Base-by-base conservation (phyloP, 495 filamentous ascomycete genomes). In the Parathielavia appendiculata region DNA sequence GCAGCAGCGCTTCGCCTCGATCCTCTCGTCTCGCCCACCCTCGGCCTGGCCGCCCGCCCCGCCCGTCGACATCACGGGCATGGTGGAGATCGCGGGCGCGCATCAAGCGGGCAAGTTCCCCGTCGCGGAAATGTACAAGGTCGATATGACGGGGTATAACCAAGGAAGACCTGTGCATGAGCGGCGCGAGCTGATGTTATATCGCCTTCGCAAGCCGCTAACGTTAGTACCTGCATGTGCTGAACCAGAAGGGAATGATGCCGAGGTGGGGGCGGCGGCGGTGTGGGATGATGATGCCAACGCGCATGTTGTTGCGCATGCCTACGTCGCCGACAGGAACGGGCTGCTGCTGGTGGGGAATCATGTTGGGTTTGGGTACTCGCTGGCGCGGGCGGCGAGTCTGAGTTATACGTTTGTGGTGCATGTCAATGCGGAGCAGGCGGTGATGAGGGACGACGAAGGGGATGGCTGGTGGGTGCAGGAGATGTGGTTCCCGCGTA, bases 321-420 rank as follows among this genome's bases (percentile, higher is more conserved):
- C 86, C 49, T 89, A 83, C 69, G 79, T 83, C 2, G 81, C 79
- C 30, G 87, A 90, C 63, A 78, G 83, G 41, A 90, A 90, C 66
- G 86, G 84, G 0, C 68, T 89, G 54, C 74, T 86, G 63, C 73
- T 88, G 69, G 75, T 84, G 36, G 75, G 77, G 4, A 83, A 87
- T 39, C 78, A 86, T 7, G 59, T 86, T 9, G 81, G 81, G 0
- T 78, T 83, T 36, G 80, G 77, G 5, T 66, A 73, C 56, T 74
- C 77, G 48, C 64, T 77, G 13, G 78, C 67, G 5, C 67, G 75
- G 38, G 84, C 85, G 66, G 82, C 82, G 7, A 85, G 78, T 55
- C 66, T 90, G 45, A 83, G 76, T 35, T 80, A 87, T 54, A 79
- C 74, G 10, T 81, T 88, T 39, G 77, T 86, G 13, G 74, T 90